Conservation (phyloP, 345 rosid genomes). For the Syzygium aromaticum region DNA sequence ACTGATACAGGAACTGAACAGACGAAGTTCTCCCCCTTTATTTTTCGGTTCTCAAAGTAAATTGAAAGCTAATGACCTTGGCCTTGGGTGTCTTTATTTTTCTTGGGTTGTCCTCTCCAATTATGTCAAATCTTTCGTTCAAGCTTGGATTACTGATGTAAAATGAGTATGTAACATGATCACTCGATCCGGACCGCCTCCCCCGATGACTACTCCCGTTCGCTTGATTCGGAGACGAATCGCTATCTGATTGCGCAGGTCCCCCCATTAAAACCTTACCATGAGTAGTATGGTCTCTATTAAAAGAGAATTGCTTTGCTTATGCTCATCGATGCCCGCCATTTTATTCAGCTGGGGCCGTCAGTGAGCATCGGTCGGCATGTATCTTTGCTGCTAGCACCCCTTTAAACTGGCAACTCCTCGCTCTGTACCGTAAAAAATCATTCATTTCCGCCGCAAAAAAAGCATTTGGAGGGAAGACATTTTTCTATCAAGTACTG, state of each 20-base stretch:
- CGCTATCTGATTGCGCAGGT: background rate
- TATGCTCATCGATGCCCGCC: background rate
- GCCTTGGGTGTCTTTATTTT: background rate
- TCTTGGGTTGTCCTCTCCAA: background rate
- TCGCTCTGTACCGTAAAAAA: background rate
- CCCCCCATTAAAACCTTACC: background rate
- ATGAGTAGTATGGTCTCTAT: background rate
- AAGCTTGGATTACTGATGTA: background rate
- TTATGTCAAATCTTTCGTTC: background rate
- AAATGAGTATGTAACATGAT: background rate
- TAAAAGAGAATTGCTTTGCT: background rate
- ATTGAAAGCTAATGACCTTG: background rate
- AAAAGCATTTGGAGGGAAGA: background rate
- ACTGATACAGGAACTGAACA: background rate
- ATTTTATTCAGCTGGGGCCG: rapidly evolving
- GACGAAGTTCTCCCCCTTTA: background rate
- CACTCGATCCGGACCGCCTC: background rate
- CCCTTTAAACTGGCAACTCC: background rate
- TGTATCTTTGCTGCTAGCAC: background rate
- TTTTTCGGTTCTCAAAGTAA: background rate
- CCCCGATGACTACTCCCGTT: background rate
- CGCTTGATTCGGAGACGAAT: background rate
- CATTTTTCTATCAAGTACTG: background rate
- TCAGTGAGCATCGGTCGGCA: background rate
- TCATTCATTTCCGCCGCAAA: background rate